Conservation (phyloP, 352 stramenopile genomes). For the Pythium inflatum region DNA sequence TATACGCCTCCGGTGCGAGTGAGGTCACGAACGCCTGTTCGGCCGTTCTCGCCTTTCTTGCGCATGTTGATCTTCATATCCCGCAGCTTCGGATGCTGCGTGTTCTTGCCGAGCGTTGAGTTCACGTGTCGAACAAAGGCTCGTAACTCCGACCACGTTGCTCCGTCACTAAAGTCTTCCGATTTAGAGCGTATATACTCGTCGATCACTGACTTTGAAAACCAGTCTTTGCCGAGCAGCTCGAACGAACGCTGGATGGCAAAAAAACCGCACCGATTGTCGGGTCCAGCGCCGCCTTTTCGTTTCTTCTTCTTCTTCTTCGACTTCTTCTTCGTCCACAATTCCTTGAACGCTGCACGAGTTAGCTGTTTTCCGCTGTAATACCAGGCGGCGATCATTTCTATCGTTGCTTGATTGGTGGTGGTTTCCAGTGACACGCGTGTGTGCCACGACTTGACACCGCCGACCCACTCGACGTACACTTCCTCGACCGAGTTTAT, state of each 20-base stretch:
- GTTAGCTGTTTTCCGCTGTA: background rate
- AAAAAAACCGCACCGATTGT: background rate
- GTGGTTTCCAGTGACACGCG: background rate
- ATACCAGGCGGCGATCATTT: background rate
- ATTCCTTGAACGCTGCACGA: background rate
- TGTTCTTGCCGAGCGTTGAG: background rate
- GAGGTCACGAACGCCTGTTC: background rate
- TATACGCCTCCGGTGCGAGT: background rate
- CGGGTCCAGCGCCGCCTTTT: background rate
- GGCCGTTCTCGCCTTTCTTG: background rate
- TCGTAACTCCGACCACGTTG: background rate
- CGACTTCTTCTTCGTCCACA: background rate
- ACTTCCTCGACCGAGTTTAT: background rate
- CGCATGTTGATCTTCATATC: background rate
- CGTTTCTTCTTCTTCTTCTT: background rate
- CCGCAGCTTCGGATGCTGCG: background rate
- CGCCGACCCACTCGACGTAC: background rate
- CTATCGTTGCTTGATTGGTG: background rate
- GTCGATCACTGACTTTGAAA: background rate
- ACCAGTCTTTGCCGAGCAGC: background rate
- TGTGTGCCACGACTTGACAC: background rate
- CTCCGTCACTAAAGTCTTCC: background rate
- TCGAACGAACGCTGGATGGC: background rate
- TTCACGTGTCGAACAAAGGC: background rate
- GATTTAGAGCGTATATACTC: background rate